Evolutionary conservation across 805 yeast species (phyloP).

Genomic region (Candida coquimbonensis): DNA sequence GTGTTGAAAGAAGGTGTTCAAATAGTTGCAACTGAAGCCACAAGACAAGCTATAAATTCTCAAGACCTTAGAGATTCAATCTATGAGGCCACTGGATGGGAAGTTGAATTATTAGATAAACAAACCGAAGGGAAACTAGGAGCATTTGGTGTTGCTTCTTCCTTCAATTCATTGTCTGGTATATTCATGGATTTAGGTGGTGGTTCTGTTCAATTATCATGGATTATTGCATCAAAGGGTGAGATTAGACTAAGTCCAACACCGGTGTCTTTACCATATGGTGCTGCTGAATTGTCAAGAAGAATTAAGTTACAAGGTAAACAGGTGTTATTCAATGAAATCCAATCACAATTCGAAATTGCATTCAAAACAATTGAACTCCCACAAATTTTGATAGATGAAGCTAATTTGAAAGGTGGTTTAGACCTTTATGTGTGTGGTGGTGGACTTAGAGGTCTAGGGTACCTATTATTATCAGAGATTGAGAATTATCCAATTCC

Average conservation of each 20-base stretch:
- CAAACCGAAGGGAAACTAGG: slow-evolving; percentile 64
- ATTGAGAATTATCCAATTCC: slow-evolving; percentile 59
- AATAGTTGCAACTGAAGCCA: slow-evolving; percentile 71
- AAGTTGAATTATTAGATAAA: slow-evolving; percentile 50
- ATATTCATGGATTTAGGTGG: slow-evolving; percentile 71
- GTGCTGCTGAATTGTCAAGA: slow-evolving; percentile 61
- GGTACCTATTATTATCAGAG: slow-evolving; percentile 48
- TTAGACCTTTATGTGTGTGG: slow-evolving; percentile 62
- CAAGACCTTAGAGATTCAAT: slow-evolving; percentile 51
- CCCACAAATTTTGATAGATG: slow-evolving; percentile 43
- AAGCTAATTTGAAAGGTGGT: slow-evolving; percentile 51
- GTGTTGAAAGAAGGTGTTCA: slow-evolving; percentile 53
- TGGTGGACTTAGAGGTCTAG: slow-evolving; percentile 68
- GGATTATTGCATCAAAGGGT: slow-evolving; percentile 57
- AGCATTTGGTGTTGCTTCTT: slow-evolving; percentile 68
- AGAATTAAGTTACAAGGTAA: slow-evolving; percentile 46
- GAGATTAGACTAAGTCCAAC: slow-evolving; percentile 44
- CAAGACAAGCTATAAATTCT: slow-evolving; percentile 61
- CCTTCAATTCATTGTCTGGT: slow-evolving; percentile 60
- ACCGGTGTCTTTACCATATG: slow-evolving; percentile 65
- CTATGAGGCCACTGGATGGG: slow-evolving; percentile 57
- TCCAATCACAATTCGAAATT: slow-evolving; percentile 40
- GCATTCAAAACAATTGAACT: slow-evolving; percentile 46
- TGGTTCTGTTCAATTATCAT: slow-evolving; percentile 60
- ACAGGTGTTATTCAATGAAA: slow-evolving; percentile 44